Base-by-base conservation (phyloP, 2,329 filamentous ascomycete genomes). In the Fonsecaea multimorphosa region DNA sequence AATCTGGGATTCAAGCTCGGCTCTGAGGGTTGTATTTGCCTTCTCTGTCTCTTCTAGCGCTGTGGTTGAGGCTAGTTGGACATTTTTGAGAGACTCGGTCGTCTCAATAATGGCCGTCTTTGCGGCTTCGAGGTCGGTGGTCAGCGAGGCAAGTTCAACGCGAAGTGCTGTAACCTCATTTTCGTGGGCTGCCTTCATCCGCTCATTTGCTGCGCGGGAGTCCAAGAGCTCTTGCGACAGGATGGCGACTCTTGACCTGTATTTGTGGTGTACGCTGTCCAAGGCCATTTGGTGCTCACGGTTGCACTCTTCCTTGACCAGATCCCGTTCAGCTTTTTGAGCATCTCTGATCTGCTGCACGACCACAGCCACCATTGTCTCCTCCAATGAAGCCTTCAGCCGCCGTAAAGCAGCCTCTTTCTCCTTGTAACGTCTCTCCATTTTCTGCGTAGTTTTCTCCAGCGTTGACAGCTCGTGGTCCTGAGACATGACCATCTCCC, bases 1-100 rank as follows among this genome's bases (percentile, higher is more conserved):
- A 58, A 98, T 83, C 75, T 93, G 88, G 71, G 80, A 80, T 75
- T 97, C 91, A 27, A 98, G 84, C 55, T 87, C 84, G 22, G 82
- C 75, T 54, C 52, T 54, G 14, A 70, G 31, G 2, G 59, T 53
- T 5, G 63, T 31, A n/a, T 64, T 64, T 38, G 58, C 56, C 34
- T 68, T 64, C 34, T 69, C 46, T 3, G 68, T 67, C 19, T 70
- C 63, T 38, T 67, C 55, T 2, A 70, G 64, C 1, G 68, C 66
- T 1, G 55, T 44, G n/a, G 60, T 53, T 29, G 68, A 70, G 19
- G 60, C 61, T 16, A 65, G 51, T 44, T 67, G 68, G 11, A 70
- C 63, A 44, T 53, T 61, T 22, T 65, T 64, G 44, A 70, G 40
- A 7, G 61, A 62, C 14, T 66, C 52, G 32, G 66, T 70, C 3